Percentiles rank a stretch among this genome's conserved stretches.
Conservation (phyloP, 2,329 filamentous ascomycete genomes). For the Akanthomyces uredinophilus region DNA sequence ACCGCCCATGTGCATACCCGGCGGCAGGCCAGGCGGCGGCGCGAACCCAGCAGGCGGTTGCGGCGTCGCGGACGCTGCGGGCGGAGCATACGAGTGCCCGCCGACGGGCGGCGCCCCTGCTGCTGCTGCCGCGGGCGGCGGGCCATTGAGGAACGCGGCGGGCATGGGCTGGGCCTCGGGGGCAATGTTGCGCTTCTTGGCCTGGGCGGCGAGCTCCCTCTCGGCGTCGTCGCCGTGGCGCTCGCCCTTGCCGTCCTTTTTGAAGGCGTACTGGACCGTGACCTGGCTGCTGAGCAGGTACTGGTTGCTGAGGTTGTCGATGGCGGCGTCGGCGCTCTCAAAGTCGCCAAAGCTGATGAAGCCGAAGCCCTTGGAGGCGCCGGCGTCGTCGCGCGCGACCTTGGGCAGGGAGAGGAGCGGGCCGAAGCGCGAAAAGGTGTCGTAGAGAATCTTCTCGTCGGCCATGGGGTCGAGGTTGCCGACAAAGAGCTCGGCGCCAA, state of each 20-base stretch:
- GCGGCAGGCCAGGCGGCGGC: slow-evolving; percentile 21
- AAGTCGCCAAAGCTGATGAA: slow-evolving; percentile 93
- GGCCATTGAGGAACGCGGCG: slow-evolving; percentile 57
- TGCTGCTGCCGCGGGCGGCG: not conserved
- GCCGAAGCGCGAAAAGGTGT: slow-evolving; percentile 89
- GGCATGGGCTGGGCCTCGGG: slow-evolving; percentile 73
- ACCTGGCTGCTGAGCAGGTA: slow-evolving; percentile 97
- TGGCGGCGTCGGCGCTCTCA: slow-evolving; percentile 86
- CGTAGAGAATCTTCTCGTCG: slow-evolving; percentile 92
- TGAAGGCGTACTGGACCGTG: slow-evolving; percentile 96
- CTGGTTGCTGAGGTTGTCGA: slow-evolving; percentile 89
- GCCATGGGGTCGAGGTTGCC: slow-evolving; percentile 93
- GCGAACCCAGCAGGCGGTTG: slow-evolving; percentile 31
- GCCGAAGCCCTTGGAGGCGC: slow-evolving; percentile 88
- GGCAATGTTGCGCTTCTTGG: slow-evolving; percentile 88
- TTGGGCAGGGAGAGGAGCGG: slow-evolving; percentile 80
- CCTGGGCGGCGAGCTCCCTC: slow-evolving; percentile 83
- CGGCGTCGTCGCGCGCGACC: slow-evolving; percentile 83
- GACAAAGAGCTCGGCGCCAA: slow-evolving; percentile 94
- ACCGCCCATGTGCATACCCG: slow-evolving; percentile 21
- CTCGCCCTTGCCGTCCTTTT: slow-evolving; percentile 97
- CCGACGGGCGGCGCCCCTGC: slow-evolving; percentile 18
- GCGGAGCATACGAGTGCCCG: slow-evolving; percentile 7
- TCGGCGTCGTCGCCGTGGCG: slow-evolving; percentile 93
- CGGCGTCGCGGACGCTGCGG: slow-evolving; percentile 17